A percentile compares a stretch with the other conserved stretches of the same genome.
Conservation (phyloP, 2,329 filamentous ascomycete genomes). For the Cercospora beticola region DNA sequence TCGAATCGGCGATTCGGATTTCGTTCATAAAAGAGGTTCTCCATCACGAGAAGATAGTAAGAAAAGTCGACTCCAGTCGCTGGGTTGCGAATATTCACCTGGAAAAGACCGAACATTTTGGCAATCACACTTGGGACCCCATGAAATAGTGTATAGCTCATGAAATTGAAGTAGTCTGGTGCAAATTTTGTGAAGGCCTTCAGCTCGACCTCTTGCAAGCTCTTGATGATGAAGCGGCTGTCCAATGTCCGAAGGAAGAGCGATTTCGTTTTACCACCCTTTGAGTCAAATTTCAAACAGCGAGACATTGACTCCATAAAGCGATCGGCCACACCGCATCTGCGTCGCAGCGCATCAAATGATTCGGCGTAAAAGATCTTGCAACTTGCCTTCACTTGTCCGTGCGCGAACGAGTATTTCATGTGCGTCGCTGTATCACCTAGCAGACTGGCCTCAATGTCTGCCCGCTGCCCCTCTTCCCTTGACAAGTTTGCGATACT, state of each 20-base stretch:
- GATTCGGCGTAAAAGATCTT: slow-evolving; percentile 99
- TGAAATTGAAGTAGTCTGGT: slow-evolving; percentile 94
- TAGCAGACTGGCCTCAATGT: slow-evolving; percentile 78
- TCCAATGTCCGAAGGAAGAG: slow-evolving; percentile 96
- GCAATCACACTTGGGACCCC: slow-evolving; percentile 91
- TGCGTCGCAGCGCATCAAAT: slow-evolving; percentile 89
- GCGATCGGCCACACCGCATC: slow-evolving; percentile 88
- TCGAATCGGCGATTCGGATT: slow-evolving; percentile 79
- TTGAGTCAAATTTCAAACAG: slow-evolving; percentile 96
- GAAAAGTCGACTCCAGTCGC: slow-evolving; percentile 89
- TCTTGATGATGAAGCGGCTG: slow-evolving; percentile 90
- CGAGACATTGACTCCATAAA: slow-evolving; percentile 93
- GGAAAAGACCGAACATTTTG: slow-evolving; percentile 98
- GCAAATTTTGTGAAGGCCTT: slow-evolving; percentile 93
- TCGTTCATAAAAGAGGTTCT: slow-evolving; percentile 96
- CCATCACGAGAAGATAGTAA: slow-evolving; percentile 90
- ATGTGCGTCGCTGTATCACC: slow-evolving; percentile 86
- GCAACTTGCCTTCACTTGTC: slow-evolving; percentile 91
- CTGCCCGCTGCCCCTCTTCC: slow-evolving; percentile 61
- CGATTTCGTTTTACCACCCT: slow-evolving; percentile 96
- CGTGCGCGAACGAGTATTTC: slow-evolving; percentile 92
- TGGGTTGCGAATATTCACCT: slow-evolving; percentile 95
- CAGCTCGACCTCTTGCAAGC: slow-evolving; percentile 85
- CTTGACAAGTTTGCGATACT: slow-evolving; percentile 30
- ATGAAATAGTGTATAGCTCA: slow-evolving; percentile 93